Conservation (phyloP, 805 yeast species). For the Saccharomycopsis guyanensis region DNA sequence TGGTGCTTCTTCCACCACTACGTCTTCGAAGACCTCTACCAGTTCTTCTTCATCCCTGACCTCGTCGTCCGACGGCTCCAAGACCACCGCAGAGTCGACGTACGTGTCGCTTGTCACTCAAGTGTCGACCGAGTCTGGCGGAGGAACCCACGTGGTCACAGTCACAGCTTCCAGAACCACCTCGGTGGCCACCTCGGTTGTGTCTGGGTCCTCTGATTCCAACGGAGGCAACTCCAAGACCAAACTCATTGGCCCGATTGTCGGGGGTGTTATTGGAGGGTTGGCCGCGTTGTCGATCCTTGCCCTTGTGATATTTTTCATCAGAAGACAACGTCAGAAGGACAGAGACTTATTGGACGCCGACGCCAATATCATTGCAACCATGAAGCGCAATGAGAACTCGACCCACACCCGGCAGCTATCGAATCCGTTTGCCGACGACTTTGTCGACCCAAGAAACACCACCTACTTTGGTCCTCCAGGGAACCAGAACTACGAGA, state of each 20-base stretch:
- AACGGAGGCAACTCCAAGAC: constrained; percentile 8
- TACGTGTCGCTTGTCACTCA: constrained; percentile 15
- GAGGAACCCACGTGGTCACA: constrained; percentile 17
- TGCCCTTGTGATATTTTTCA: constrained; percentile 18
- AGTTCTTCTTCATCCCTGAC: constrained; percentile 3
- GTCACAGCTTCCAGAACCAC: constrained; percentile 16
- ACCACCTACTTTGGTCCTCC: constrained; percentile 1
- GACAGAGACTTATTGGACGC: constrained; percentile 22
- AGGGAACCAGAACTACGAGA: not conserved
- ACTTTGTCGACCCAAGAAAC: constrained; percentile 14
- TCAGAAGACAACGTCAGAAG: constrained; percentile 20
- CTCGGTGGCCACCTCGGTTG: constrained; percentile 20
- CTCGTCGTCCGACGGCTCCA: not conserved
- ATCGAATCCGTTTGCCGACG: constrained; percentile 21
- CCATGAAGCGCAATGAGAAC: constrained; percentile 18
- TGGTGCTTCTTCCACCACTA: constrained; percentile 1
- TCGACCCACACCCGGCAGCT: constrained; percentile 10
- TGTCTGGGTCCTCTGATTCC: constrained; percentile 2
- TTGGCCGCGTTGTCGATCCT: constrained; percentile 19
- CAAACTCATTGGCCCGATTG: constrained; percentile 21
- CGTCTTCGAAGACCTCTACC: not conserved
- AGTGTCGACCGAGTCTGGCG: constrained; percentile 18
- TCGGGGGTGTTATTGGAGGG: constrained; percentile 22
- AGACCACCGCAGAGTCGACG: constrained; percentile 11
- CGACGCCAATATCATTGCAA: constrained; percentile 21